Conservation (phyloP, 768 basidiomycete species). For the Crepidotus variabilis region DNA sequence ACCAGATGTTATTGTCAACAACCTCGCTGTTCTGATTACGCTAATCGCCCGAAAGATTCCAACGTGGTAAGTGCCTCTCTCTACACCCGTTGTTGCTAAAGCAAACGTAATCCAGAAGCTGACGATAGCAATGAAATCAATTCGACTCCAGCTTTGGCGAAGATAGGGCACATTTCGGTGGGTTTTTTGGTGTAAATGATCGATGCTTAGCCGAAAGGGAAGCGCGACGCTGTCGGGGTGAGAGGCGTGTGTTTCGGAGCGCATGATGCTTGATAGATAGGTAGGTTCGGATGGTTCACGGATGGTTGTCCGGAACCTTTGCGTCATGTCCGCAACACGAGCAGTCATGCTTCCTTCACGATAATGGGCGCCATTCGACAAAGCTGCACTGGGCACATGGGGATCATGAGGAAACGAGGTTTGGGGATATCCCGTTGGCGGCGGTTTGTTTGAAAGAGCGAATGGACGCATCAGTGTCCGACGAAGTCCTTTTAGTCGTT, state of each 20-base stretch:
- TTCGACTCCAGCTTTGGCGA: slow-evolving; percentile 88
- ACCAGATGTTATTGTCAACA: slow-evolving; percentile 86
- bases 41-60: slow-evolving; percentile 88
- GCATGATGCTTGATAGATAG: slow-evolving; percentile 46
- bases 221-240: slow-evolving; percentile 44
- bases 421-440: slow-evolving; percentile 23
- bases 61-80: slow-evolving; percentile 67
- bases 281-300: slow-evolving; percentile 45
- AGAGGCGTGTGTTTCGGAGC: slow-evolving; percentile 29
- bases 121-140: slow-evolving; percentile 83
- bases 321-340: slow-evolving; percentile 24
- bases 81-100: slow-evolving; percentile 64
- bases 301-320: slow-evolving; percentile 33
- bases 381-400: slow-evolving; percentile 10
- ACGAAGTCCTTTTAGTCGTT: slow-evolving; percentile 41
- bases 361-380: slow-evolving; percentile 7
- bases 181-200: slow-evolving; percentile 51
- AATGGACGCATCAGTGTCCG: slow-evolving; percentile 53
- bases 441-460: slow-evolving; percentile 31
- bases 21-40: slow-evolving; percentile 75
- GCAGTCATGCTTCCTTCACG: slow-evolving; percentile 25
- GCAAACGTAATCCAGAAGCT: slow-evolving; percentile 85
- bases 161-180: slow-evolving; percentile 78
- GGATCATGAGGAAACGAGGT: slow-evolving; percentile 10
- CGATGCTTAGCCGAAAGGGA: slow-evolving; percentile 62